A percentile compares a stretch with the other conserved stretches of the same genome.
Evolutionary conservation across 306 rosid species (phyloP).

Genomic region (Quercus suber): DNA sequence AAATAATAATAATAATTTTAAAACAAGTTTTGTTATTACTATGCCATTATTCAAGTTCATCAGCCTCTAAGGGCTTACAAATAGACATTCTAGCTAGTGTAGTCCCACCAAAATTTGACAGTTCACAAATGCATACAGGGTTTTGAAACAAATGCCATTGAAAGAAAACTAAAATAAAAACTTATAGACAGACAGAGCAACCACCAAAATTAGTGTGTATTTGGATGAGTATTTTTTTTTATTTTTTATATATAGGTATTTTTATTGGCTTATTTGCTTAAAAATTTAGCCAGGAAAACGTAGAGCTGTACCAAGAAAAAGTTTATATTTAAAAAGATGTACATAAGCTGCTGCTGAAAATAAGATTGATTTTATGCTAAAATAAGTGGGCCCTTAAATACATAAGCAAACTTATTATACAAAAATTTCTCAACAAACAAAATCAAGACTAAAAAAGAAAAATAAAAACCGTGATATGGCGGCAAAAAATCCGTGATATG

Average conservation of each 20-base stretch:
- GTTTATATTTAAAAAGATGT: too few relatives aligned
- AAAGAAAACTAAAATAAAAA: not conserved
- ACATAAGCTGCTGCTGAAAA: too few relatives aligned
- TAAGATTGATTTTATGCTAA: too few relatives aligned
- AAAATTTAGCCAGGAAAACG: too few relatives aligned
- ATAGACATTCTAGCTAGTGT: constrained; percentile 3
- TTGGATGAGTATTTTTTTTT: constrained; percentile 1
- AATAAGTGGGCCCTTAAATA: not conserved
- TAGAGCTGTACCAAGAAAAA: too few relatives aligned
- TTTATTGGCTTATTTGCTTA: too few relatives aligned
- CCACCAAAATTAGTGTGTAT: too few relatives aligned
- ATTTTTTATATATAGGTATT: constrained; percentile 14
- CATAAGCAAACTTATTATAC: constrained; percentile 7
- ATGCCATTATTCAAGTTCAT: not conserved
- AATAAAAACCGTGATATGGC: too few relatives aligned
- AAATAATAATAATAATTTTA: not conserved
- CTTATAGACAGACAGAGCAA: not conserved
- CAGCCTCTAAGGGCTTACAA: constrained; percentile 5
- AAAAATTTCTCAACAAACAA: not conserved
- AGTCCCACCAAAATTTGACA: not conserved
- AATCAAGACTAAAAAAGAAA: not conserved
- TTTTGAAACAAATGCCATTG: not conserved
- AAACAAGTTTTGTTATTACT: not conserved
- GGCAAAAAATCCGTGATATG: not conserved
- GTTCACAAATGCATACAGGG: not conserved